Percentiles rank a stretch among this genome's conserved stretches.
Evolutionary conservation across 169 alveolate species (phyloP).

Genomic region (Amoebophrya sp.): DNA sequence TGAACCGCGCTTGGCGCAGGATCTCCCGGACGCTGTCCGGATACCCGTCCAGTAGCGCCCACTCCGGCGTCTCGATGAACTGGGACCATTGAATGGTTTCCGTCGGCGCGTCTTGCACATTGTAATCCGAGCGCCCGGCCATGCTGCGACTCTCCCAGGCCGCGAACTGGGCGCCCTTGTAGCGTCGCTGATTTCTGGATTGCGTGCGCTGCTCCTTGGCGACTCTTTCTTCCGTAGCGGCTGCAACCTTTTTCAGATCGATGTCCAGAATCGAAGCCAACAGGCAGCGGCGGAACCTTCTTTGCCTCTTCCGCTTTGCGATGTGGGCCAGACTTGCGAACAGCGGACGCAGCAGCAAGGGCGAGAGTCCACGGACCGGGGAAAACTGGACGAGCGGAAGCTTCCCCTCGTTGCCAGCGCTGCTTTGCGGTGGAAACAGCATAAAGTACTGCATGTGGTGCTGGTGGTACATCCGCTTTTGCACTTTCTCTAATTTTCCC

Average conservation of each 20-base stretch:
- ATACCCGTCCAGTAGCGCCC: neutral
- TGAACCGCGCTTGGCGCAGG: neutral
- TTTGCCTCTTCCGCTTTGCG: neutral
- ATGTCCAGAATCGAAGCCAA: neutral
- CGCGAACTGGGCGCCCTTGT: too few species aligned
- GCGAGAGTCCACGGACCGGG: neutral
- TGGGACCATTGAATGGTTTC: too few species aligned
- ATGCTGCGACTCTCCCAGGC: too few species aligned
- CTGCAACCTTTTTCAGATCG: neutral
- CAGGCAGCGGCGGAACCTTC: neutral
- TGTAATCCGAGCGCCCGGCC: too few species aligned
- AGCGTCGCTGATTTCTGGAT: too few species aligned
- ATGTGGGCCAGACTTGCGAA: neutral
- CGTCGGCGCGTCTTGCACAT: too few species aligned
- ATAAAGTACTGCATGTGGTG: neutral
- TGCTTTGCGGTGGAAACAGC: neutral
- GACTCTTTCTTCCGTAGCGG: too few species aligned
- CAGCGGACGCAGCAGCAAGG: neutral
- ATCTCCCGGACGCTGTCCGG: neutral
- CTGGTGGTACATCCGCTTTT: neutral
- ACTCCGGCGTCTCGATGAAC: neutral
- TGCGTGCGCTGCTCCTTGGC: too few species aligned
- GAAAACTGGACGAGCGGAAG: neutral
- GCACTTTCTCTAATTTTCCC: too few species aligned
- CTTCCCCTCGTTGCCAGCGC: neutral